Conservation (phyloP, 352 stramenopile genomes). For the Globisporangium abappressorium region DNA sequence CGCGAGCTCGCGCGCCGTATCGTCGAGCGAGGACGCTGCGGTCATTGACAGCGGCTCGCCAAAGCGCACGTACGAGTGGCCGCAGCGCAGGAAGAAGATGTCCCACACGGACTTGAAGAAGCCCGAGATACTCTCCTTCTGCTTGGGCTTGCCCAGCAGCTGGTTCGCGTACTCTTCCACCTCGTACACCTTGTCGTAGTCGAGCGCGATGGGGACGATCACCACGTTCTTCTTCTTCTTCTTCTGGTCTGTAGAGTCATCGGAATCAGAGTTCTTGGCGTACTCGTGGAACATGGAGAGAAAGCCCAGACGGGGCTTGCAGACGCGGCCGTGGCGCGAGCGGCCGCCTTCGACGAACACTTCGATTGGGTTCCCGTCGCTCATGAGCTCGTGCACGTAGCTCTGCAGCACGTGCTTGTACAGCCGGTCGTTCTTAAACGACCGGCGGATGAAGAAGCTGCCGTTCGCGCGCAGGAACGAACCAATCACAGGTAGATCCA, state of each 20-base stretch:
- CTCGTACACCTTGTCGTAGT: slow-evolving; percentile 90
- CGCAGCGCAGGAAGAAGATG: slow-evolving; percentile 69
- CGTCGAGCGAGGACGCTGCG: slow-evolving; percentile 39
- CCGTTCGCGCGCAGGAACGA: slow-evolving; percentile 80
- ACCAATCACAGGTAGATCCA: slow-evolving; percentile 80
- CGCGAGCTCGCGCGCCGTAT: slow-evolving; percentile 47
- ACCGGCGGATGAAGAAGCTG: slow-evolving; percentile 89
- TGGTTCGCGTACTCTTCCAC: slow-evolving; percentile 86
- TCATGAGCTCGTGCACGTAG: slow-evolving; percentile 82
- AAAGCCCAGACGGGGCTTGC: slow-evolving; percentile 69
- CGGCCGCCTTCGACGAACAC: slow-evolving; percentile 89
- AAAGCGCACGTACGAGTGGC: slow-evolving; percentile 86
- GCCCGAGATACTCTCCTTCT: slow-evolving; percentile 71
- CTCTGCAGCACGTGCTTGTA: slow-evolving; percentile 86
- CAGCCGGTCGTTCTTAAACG: slow-evolving; percentile 61
- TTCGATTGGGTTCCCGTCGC: slow-evolving; percentile 81
- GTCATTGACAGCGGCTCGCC: slow-evolving; percentile 64
- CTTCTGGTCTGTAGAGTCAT: slow-evolving; percentile 19
- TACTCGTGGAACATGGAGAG: slow-evolving; percentile 74
- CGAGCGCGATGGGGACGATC: slow-evolving; percentile 83
- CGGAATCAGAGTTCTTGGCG: slow-evolving; percentile 23
- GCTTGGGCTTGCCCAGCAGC: slow-evolving; percentile 81
- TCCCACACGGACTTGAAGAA: slow-evolving; percentile 75
- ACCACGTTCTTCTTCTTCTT: slow-evolving; percentile 50
- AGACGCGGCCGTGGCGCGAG: slow-evolving; percentile 75